phyloP scores from a whole-genome alignment of 2,329 filamentous ascomycete species.

The Xylariaceae sp. region DNA sequence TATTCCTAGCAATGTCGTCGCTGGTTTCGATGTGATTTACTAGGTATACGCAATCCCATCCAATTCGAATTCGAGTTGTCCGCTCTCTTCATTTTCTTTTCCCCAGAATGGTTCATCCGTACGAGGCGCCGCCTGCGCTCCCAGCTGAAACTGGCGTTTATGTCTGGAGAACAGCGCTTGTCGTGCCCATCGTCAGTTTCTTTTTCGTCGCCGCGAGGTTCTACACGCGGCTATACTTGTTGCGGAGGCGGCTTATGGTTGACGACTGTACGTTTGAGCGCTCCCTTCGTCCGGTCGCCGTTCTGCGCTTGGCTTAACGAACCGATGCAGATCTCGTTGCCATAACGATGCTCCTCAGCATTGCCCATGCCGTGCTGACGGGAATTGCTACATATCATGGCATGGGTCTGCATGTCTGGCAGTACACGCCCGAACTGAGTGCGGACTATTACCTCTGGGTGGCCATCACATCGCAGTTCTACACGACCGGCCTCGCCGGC shows the following conservation, averaged over 20 bases:
- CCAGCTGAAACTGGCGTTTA: conserved; percentile 31
- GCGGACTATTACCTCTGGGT: conserved; percentile 33
- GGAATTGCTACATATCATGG: conserved; percentile 30
- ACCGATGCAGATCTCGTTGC: conserved; percentile 26
- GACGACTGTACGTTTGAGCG: conserved; percentile 30
- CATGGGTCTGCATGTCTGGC: conserved; percentile 33
- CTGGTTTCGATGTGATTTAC: conserved; percentile 16
- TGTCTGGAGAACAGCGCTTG: conserved; percentile 28
- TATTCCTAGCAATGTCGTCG: conserved; percentile 4
- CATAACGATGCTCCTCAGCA: conserved; percentile 27
- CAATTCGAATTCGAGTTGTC: conserved; percentile 2
- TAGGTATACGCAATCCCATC: not conserved
- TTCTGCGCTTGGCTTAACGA: not conserved
- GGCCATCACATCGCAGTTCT: conserved; percentile 32
- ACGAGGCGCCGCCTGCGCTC: conserved; percentile 16
- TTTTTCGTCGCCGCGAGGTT: conserved; percentile 29
- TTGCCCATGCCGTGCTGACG: conserved; percentile 29
- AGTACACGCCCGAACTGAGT: conserved; percentile 30
- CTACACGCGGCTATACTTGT: conserved; percentile 26
- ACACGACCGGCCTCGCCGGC: conserved; percentile 29
- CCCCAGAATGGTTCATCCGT: conserved; percentile 12
- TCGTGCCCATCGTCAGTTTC: conserved; percentile 31
- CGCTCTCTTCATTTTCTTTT: not conserved
- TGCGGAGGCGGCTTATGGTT: conserved; percentile 20
- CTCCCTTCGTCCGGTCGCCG: too few relatives aligned